A percentile compares a stretch with the other conserved stretches of the same genome.
phyloP scores from a whole-genome alignment of 1,284 basidiomycete genomes.

The Pseudozyma hubeiensis region DNA sequence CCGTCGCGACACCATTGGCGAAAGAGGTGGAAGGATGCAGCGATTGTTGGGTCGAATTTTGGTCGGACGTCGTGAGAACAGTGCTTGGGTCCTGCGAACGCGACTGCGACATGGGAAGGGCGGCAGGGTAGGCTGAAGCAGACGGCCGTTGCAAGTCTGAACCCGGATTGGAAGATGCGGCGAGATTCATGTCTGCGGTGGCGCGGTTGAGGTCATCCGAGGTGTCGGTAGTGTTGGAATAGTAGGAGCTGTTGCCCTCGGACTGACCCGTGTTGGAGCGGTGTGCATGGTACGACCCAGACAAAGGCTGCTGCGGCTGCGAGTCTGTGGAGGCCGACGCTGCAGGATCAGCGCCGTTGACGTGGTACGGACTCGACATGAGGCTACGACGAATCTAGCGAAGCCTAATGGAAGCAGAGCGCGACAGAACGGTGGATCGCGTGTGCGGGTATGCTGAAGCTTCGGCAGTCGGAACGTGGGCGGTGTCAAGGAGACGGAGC shows the following conservation, averaged over 20 bases:
- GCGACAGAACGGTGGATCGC: background rate
- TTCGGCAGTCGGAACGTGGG: background rate
- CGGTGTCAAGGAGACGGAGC: conserved; percentile 2
- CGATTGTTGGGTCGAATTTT: conserved; percentile 6
- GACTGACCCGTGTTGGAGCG: conserved; percentile 33
- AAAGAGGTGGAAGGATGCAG: conserved; percentile 41
- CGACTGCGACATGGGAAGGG: conserved; percentile 17
- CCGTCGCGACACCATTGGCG: conserved; percentile 10
- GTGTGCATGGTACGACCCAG: conserved; percentile 17
- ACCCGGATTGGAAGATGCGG: background rate
- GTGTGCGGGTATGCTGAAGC: background rate
- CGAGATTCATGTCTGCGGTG: conserved; percentile 20
- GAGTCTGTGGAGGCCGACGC: conserved; percentile 6
- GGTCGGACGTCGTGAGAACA: background rate
- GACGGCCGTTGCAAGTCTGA: conserved; percentile 7
- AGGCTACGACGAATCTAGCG: background rate
- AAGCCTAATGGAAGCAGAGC: conserved; percentile 1
- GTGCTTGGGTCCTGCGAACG: conserved; percentile 16
- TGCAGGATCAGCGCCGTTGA: conserved; percentile 2
- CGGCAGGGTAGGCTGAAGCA: background rate
- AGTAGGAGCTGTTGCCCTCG: conserved; percentile 33
- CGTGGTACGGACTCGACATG: conserved; percentile 18
- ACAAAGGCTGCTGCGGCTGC: conserved; percentile 2
- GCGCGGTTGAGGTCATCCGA: conserved; percentile 16
- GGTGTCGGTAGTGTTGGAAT: conserved; percentile 20